Conservation (phyloP, 2,329 filamentous ascomycete species). For the Colletotrichum sp. region DNA sequence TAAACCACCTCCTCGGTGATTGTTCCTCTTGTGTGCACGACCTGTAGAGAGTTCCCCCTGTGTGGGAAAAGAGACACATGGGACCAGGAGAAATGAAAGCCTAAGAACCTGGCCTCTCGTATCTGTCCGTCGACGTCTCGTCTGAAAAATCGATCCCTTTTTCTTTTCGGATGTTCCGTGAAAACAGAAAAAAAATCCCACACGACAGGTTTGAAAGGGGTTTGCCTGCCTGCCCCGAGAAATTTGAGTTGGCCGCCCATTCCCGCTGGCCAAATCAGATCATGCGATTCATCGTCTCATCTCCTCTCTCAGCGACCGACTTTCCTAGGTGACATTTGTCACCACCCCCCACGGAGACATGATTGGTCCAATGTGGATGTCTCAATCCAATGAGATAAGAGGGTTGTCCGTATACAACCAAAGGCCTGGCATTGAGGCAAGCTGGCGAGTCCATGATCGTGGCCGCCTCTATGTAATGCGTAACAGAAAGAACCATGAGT, state of each 20-base stretch:
- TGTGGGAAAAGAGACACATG: neutral
- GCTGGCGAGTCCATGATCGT: neutral
- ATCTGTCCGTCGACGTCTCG: conserved; percentile 2
- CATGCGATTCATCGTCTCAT: conserved; percentile 19
- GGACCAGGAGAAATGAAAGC: neutral
- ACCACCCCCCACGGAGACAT: neutral
- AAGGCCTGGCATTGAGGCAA: neutral
- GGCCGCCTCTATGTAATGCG: conserved; percentile 16
- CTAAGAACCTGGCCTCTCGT: neutral
- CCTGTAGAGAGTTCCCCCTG: neutral
- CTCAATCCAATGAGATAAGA: conserved; percentile 9
- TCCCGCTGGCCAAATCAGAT: conserved; percentile 15
- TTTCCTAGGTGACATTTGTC: neutral
- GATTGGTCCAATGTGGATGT: conserved; percentile 6
- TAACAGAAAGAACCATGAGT: neutral
- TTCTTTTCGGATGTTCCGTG: conserved; percentile 3
- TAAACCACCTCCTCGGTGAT: neutral
- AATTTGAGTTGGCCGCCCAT: conserved; percentile 13
- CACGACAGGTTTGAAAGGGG: conserved; percentile 15
- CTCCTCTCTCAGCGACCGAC: neutral
- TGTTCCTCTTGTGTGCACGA: neutral
- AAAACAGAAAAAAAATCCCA: neutral
- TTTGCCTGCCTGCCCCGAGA: conserved; percentile 15
- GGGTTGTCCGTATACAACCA: conserved; percentile 6
- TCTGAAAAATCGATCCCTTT: conserved; percentile 13